These are phyloP conservation scores for Plasmopara halstedii DNA, from an alignment of 352 stramenopile species.

Conservation along the genomic window DNA sequence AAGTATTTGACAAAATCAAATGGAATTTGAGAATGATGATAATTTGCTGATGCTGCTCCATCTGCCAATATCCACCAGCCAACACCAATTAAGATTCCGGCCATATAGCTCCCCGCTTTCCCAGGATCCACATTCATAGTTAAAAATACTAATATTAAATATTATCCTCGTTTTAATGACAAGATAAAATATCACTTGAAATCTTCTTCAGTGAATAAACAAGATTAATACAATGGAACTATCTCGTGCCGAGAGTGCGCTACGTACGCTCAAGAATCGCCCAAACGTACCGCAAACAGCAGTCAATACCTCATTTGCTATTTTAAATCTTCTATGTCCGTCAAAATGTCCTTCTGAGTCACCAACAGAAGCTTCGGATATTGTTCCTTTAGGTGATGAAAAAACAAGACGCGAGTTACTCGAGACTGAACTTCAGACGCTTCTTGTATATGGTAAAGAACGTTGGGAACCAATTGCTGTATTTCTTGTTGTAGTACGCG, in stretches of 20 bases:
- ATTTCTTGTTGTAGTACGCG: constrained; percentile 44
- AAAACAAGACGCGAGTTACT: constrained; percentile 28
- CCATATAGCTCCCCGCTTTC: constrained; percentile 36
- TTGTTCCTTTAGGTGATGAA: constrained; percentile 1
- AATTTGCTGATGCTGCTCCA: constrained; percentile 32
- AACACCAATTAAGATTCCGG: constrained; percentile 41
- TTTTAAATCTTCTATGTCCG: constrained; percentile 26
- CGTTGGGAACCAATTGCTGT: constrained; percentile 76
- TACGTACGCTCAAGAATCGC: constrained; percentile 70
- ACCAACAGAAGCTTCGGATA: neutral
- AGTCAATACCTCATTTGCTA: constrained; percentile 26
- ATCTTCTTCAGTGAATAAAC: neutral
- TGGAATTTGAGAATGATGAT: constrained; percentile 41
- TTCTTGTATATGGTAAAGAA: constrained; percentile 46
- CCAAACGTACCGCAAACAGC: constrained; percentile 41
- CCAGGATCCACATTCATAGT: constrained; percentile 25
- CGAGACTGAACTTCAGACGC: constrained; percentile 40
- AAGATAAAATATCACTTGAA: neutral
- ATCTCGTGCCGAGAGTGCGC: constrained; percentile 47
- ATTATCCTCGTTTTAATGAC: neutral
- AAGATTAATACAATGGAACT: constrained; percentile 51
- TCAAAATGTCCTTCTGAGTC: constrained; percentile 4
- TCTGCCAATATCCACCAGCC: constrained; percentile 62
- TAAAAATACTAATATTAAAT: constrained; percentile 2
- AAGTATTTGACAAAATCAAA: constrained; percentile 57